These are phyloP conservation scores for Neonectria coccinea DNA, from an alignment of 2,329 filamentous ascomycete species.

Conservation along the genomic window DNA sequence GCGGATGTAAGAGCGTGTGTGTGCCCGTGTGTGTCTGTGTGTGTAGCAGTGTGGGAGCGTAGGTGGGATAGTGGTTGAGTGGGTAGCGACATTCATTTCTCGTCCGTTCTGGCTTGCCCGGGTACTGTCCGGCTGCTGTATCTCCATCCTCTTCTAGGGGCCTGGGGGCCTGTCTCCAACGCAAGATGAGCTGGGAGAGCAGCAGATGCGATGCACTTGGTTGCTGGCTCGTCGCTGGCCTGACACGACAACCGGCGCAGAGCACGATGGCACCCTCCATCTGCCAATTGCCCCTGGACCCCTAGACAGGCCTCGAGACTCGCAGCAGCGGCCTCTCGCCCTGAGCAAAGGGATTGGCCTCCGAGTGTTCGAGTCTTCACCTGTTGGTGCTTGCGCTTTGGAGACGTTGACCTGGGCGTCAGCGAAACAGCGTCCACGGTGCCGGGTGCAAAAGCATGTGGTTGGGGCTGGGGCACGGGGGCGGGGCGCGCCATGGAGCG, in stretches of 20 bases:
- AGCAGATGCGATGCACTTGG: slow-evolving; percentile 33
- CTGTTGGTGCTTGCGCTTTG: slow-evolving; percentile 4
- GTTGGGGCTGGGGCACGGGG: slow-evolving; percentile 49
- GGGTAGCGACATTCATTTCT: slow-evolving; percentile 2
- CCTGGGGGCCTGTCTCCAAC: slow-evolving; percentile 9
- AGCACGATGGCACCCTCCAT: slow-evolving; percentile 28
- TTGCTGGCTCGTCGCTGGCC: slow-evolving; percentile 30
- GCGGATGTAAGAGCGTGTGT: slow-evolving; percentile 23
- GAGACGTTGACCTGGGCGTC: slow-evolving; percentile 24
- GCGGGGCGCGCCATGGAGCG: slow-evolving; percentile 42
- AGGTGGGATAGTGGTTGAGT: slow-evolving; percentile 11
- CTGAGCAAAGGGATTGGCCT: slow-evolving; percentile 13
- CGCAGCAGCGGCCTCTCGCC: neutral
- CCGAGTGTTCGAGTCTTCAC: neutral
- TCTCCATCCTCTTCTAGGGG: neutral
- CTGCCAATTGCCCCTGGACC: slow-evolving; percentile 9
- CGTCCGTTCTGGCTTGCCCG: slow-evolving; percentile 2
- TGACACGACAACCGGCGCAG: slow-evolving; percentile 26
- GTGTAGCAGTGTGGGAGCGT: slow-evolving; percentile 22
- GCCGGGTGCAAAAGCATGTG: slow-evolving; percentile 44
- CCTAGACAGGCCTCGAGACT: slow-evolving; percentile 3
- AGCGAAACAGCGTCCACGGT: slow-evolving; percentile 32
- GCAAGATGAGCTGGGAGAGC: slow-evolving; percentile 26
- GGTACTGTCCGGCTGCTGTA: neutral
- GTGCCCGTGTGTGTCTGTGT: slow-evolving; percentile 6